Base-by-base conservation (phyloP, 1,284 basidiomycete genomes). In the Austroboletus olivaceoglutinosus region DNA sequence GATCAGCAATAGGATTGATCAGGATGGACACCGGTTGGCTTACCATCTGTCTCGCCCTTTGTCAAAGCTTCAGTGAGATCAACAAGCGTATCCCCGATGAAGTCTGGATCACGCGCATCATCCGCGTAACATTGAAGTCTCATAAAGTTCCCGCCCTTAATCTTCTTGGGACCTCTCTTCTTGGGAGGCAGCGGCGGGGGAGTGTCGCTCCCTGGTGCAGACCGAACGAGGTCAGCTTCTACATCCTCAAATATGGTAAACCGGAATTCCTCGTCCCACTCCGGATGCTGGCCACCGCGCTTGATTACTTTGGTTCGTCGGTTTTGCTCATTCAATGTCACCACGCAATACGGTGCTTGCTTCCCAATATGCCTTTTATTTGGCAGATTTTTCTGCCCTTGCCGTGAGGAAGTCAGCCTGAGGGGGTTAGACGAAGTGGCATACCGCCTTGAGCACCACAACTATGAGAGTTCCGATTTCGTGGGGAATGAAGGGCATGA, bases 231-330 rank as follows among this genome's bases (percentile, higher is more conserved):
- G 9, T 82, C 76, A 60, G 87, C 86, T 47, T 89, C 82, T 19
- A 80, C 73, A 58, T 93, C 91, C 63, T 96, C 93, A 59, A 80
- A 83, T 53, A 99, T 77, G 29, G 89, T 87, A 71, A 99, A 99
- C 41, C 97, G 88, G 58, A 99, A 79, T 73, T 99, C 96, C 64
- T 97, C 93, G 68, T 99, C 97, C 96, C 97, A 99, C 69, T 93
- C 91, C 9, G 96, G 97, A 70, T 97, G 93, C 70, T 99, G 96
- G 5, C 97, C 97, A 47, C 97, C 96, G 34, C 93, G 88, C 68
- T 93, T 95, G 70, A 98, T 91, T 9, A 93, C 84, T 69, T 90
- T 90, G 27, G 96, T 95, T 45, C 88, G 81, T 49, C 85, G 83
- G 64, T 85, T 94, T 70, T 93, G 85, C 41, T 85, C 83, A 62